Evolutionary conservation across 2,329 filamentous ascomycete genomes (phyloP).

Genomic region (Aspergillus fischeri): DNA sequence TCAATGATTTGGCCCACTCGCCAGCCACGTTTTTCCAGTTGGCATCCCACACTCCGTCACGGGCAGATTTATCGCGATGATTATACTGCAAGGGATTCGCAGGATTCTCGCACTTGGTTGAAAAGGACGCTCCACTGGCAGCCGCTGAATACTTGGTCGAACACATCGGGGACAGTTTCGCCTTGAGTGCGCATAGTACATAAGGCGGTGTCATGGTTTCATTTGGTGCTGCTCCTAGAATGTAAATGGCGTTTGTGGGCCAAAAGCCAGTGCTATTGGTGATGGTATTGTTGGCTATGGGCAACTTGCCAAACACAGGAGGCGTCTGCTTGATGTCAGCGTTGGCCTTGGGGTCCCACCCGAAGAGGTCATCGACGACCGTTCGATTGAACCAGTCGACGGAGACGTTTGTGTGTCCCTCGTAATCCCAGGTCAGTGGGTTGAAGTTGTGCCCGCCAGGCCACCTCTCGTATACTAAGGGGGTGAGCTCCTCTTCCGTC

Average conservation of each 20-base stretch:
- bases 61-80: constrained; percentile 35
- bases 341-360: constrained; percentile 51
- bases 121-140: constrained; percentile 55
- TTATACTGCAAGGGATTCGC: constrained; percentile 55
- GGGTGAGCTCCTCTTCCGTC: constrained; percentile 54
- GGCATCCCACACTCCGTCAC: constrained; percentile 29
- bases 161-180: constrained; percentile 61
- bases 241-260: constrained; percentile 57
- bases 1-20: constrained; percentile 53
- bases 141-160: constrained; percentile 57
- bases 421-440: constrained; percentile 22
- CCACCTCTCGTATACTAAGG: constrained; percentile 63
- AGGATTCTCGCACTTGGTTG: constrained; percentile 59
- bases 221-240: constrained; percentile 53
- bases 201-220: constrained; percentile 46
- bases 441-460: constrained; percentile 36
- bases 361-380: constrained; percentile 65
- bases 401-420: constrained; percentile 32
- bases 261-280: constrained; percentile 48
- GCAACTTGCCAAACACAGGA: constrained; percentile 54
- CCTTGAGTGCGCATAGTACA: constrained; percentile 64
- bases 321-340: constrained; percentile 38
- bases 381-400: constrained; percentile 52
- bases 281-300: constrained; percentile 63
- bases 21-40: constrained; percentile 56